Evolutionary conservation across 148 eudicot species (phyloP).

Genomic region (Rhododendron williamsianum): DNA sequence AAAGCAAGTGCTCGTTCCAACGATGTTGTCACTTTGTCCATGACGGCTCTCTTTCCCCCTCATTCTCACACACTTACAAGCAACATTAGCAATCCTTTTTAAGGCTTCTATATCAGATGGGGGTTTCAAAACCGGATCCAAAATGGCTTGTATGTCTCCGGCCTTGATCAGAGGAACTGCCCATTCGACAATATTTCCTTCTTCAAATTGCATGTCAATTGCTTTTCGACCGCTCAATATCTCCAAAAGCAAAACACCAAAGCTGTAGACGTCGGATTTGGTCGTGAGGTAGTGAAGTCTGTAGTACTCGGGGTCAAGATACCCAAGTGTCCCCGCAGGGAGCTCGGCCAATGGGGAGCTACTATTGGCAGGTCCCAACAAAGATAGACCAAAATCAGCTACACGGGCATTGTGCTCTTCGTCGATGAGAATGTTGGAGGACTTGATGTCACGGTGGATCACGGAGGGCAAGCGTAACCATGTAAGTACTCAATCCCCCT

Average conservation of each 20-base stretch:
- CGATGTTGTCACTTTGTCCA: slow-evolving; percentile 92
- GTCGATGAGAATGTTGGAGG: slow-evolving; percentile 87
- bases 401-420: slow-evolving; percentile 96
- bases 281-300: slow-evolving; percentile 91
- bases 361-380: slow-evolving; percentile 80
- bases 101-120: slow-evolving; percentile 72
- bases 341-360: slow-evolving; percentile 88
- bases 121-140: slow-evolving; percentile 56
- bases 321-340: slow-evolving; percentile 94
- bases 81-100: slow-evolving; percentile 70
- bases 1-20: slow-evolving; percentile 75
- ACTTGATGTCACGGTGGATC: slow-evolving; percentile 85
- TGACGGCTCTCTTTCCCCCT: slow-evolving; percentile 84
- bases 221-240: slow-evolving; percentile 88
- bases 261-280: slow-evolving; percentile 92
- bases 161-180: slow-evolving; percentile 75
- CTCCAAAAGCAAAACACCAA: slow-evolving; percentile 88
- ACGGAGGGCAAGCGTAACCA: slow-evolving; percentile 97
- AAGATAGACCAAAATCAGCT: slow-evolving; percentile 85
- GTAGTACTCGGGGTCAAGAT: slow-evolving; percentile 95
- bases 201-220: slow-evolving; percentile 84
- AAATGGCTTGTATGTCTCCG: slow-evolving; percentile 50
- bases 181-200: slow-evolving; percentile 96
- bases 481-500: slow-evolving; percentile 93
- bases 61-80: slow-evolving; percentile 85